Conservation (phyloP, 2,329 filamentous ascomycete genomes). For the Myriosclerotinia duriaeana region DNA sequence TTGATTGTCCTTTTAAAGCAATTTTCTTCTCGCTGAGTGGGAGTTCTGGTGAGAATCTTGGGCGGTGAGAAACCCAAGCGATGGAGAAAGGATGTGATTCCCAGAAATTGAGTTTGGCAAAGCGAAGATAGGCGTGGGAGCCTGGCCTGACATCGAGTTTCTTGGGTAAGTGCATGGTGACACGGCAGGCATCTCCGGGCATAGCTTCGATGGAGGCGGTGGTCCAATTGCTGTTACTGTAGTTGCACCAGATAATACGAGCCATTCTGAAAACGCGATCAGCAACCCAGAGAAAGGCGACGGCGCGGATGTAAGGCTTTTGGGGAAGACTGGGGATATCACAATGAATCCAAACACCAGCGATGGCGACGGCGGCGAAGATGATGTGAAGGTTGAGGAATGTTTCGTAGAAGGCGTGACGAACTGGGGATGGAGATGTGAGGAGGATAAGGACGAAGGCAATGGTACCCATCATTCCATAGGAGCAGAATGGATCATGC, state of each 20-base stretch:
- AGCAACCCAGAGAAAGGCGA: constrained; percentile 72
- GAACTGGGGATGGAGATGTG: constrained; percentile 72
- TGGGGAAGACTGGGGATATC: constrained; percentile 63
- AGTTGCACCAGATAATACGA: constrained; percentile 66
- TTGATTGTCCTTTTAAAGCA: constrained; percentile 24
- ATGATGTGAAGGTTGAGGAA: constrained; percentile 86
- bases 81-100: constrained; percentile 78
- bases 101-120: constrained; percentile 64
- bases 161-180: constrained; percentile 68
- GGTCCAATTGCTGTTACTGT: constrained; percentile 52
- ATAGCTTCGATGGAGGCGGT: constrained; percentile 66
- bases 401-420: constrained; percentile 96
- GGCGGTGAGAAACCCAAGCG: constrained; percentile 65
- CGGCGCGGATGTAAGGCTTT: constrained; percentile 70
- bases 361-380: constrained; percentile 65
- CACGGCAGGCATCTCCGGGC: constrained; percentile 67
- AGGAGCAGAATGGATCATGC: constrained; percentile 62
- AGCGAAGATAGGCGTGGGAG: constrained; percentile 73
- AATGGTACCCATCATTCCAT: constrained; percentile 59
- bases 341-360: constrained; percentile 77
- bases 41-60: constrained; percentile 39
- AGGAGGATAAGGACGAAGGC: constrained; percentile 67
- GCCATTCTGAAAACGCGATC: constrained; percentile 67
- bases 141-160: constrained; percentile 67
- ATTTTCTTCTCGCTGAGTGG: constrained; percentile 43